These are phyloP conservation scores for Ophiostoma piceae DNA, from an alignment of 2,329 filamentous ascomycete genomes.

Conservation along the genomic window DNA sequence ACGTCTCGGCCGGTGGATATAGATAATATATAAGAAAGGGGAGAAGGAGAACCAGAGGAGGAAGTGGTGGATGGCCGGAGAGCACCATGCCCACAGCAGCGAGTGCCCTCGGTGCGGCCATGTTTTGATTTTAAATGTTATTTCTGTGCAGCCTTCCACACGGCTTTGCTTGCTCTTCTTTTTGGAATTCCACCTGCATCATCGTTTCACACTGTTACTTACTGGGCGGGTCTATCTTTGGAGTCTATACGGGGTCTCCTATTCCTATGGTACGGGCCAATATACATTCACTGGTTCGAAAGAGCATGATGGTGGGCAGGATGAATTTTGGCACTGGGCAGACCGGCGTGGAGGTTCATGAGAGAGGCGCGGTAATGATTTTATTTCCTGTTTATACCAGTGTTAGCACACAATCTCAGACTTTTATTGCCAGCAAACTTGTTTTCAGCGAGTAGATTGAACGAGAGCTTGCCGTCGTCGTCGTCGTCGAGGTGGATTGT, in stretches of 20 bases:
- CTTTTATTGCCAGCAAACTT: not conserved
- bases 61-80: not conserved
- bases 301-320: not conserved
- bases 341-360: not conserved
- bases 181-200: conserved; percentile 10
- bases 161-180: conserved; percentile 2
- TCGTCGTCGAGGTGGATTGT: too few relatives aligned
- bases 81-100: not conserved
- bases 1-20: not conserved
- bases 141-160: conserved; percentile 8
- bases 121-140: not conserved
- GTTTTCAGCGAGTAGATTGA: not conserved
- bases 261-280: conserved; percentile 2
- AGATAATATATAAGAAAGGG: not conserved
- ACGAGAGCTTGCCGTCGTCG: not conserved
- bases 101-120: too few relatives aligned
- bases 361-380: not conserved
- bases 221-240: conserved; percentile 11
- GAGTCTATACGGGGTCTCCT: not conserved
- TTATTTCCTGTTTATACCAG: conserved; percentile 6
- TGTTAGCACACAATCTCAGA: not conserved
- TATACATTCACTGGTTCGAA: not conserved
- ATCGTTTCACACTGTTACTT: not conserved
- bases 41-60: not conserved
- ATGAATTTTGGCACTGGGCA: too few relatives aligned